Evolutionary conservation across 140 eudicot genomes (phyloP), one percentile per base, ranked within the genome.

Genomic region (Senecio squalidus): DNA sequence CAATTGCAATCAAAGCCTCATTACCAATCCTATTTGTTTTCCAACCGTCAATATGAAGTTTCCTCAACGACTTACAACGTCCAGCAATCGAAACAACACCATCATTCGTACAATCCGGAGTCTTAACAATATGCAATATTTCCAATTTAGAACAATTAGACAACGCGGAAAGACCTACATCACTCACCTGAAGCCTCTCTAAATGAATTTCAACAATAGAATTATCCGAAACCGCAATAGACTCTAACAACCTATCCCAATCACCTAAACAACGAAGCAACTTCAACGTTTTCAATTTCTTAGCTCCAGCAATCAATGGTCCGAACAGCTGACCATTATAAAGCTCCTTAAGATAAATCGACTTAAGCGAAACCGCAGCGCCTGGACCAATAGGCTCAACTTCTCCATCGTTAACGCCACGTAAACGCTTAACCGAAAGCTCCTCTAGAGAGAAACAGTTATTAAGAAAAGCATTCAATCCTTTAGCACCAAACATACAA

Each of bases 31-130:
- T 65, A 59, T 89, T 82, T 0, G 97, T 80, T 79, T 84, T 85
- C 95, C 95, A 89, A 18, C 97, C 95, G 44, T 85, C 95, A 43
- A 89, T 82, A 64, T 85, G 97, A 60, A 89, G 79, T 73, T 85
- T 89, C 72, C 97, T 74, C 66, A 90, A 74, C 23, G 80, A 58
- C 83, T 76, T 85, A 62, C 97, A 90, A n/a, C 67, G 67, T 54
- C 60, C 81, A 5, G 95, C 95, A 5, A 90, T 57, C 4, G 89
- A 62, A 6, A 71, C 66, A 45, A 89, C 65, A 0, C 97, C 95
- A 6, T 30, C 53, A 21, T 90, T 72, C 0, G 94, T 82, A 29
- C 95, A 90, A 31, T 90, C 97, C 0, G 94, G 86, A 3, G 84
- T 79, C 56, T 90, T 90, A 1, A 85, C 93, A 55, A 90, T 68